Evolutionary conservation across 441 rosid species (phyloP).

Genomic region (Erysimum pusillum): DNA sequence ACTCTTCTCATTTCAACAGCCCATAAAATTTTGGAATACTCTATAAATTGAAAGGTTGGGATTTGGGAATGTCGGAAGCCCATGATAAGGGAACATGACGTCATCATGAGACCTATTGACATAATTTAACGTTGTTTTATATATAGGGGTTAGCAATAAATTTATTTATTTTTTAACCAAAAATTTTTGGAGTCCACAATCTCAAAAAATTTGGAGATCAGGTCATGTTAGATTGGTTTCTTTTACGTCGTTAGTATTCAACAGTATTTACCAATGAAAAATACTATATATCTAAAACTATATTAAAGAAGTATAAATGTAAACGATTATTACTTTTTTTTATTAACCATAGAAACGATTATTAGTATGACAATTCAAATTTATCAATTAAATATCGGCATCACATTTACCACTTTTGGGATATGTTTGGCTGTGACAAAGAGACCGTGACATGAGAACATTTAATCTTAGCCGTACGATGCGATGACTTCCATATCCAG

Average conservation of each 20-base stretch:
- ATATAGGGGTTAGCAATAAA: neutral
- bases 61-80: neutral
- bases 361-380: neutral
- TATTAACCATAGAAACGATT: too few relatives aligned
- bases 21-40: neutral
- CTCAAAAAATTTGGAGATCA: too few relatives aligned
- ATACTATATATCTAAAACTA: neutral
- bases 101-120: neutral
- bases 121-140: neutral
- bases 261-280: neutral
- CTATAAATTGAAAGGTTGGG: neutral
- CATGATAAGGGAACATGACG: constrained; percentile 5
- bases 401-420: constrained; percentile 52
- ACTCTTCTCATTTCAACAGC: neutral
- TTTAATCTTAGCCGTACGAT: constrained; percentile 51
- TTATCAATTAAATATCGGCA: constrained; percentile 46
- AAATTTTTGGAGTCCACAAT: neutral
- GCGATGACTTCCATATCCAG: constrained; percentile 60
- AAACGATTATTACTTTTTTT: too few relatives aligned
- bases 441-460: constrained; percentile 61
- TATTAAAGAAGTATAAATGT: too few relatives aligned
- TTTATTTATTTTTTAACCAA: neutral
- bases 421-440: constrained; percentile 51
- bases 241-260: too few relatives aligned
- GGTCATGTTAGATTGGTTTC: neutral